Conservation (phyloP, 2,329 filamentous ascomycete genomes). For the Penicillium decumbens region DNA sequence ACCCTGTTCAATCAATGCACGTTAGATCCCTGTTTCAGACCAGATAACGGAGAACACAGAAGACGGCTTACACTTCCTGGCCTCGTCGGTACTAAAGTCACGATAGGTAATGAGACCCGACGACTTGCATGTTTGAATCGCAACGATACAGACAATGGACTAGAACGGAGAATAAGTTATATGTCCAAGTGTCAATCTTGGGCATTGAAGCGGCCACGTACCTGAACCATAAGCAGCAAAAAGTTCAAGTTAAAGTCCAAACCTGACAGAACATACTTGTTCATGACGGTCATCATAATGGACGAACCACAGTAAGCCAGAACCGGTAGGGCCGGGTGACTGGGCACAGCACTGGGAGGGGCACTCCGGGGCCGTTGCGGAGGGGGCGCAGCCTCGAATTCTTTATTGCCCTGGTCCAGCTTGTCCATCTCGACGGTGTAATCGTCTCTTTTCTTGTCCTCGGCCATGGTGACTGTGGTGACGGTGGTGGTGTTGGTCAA, state of each 20-base stretch:
- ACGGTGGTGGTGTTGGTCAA: constrained; percentile 6
- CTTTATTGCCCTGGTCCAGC: constrained; percentile 48
- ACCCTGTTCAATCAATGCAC: constrained; percentile 58
- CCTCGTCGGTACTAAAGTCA: constrained; percentile 84
- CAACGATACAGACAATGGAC: constrained; percentile 82
- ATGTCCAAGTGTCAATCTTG: neutral
- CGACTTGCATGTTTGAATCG: constrained; percentile 79
- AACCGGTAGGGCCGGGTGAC: constrained; percentile 75
- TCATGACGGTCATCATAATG: constrained; percentile 99
- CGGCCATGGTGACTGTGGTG: constrained; percentile 62
- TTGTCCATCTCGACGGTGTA: constrained; percentile 68
- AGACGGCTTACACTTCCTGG: constrained; percentile 72
- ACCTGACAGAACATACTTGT: constrained; percentile 96
- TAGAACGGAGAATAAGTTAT: constrained; percentile 36
- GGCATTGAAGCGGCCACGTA: constrained; percentile 45
- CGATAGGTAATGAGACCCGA: constrained; percentile 73
- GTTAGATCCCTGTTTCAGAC: constrained; percentile 1
- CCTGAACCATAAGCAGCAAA: constrained; percentile 88
- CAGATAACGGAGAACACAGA: neutral
- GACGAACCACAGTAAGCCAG: constrained; percentile 88
- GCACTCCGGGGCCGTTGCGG: constrained; percentile 33
- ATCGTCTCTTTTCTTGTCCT: constrained; percentile 83
- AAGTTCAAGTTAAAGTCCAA: constrained; percentile 92
- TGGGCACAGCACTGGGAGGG: constrained; percentile 52
- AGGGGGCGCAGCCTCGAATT: constrained; percentile 39